A percentile compares a stretch with the other conserved stretches of the same genome.
phyloP scores from a whole-genome alignment of 1,139 yeast genomes.

The Pichia sp. region DNA sequence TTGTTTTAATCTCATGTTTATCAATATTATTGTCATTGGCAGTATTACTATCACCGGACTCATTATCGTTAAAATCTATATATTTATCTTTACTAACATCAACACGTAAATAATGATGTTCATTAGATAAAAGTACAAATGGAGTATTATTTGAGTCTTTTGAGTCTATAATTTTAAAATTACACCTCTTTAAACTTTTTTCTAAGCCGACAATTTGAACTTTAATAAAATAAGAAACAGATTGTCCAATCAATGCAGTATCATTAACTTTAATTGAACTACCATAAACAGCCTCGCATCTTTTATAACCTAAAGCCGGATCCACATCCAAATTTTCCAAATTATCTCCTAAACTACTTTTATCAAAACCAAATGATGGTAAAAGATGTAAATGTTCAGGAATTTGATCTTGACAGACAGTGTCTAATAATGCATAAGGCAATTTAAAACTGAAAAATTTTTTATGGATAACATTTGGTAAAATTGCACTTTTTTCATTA shows the following conservation, averaged over 20 bases:
- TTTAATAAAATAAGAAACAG: constrained; percentile 25
- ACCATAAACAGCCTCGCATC: constrained; percentile 31
- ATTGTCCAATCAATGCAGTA: constrained; percentile 17
- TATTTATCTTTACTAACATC: constrained; percentile 5
- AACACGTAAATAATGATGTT: constrained; percentile 19
- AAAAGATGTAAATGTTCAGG: constrained; percentile 49
- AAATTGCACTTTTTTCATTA: constrained; percentile 42
- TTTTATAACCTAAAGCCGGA: constrained; percentile 35
- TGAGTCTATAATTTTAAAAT: neutral
- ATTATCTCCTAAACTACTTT: constrained; percentile 8
- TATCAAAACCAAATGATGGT: constrained; percentile 55
- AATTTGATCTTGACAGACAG: constrained; percentile 48
- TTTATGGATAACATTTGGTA: constrained; percentile 37
- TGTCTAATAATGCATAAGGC: constrained; percentile 53
- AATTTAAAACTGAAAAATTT: constrained; percentile 50
- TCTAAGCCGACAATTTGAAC: constrained; percentile 22
- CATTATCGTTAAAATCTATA: neutral
- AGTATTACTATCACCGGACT: neutral
- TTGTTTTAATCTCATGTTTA: neutral
- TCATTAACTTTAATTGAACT: constrained; percentile 33
- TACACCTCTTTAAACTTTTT: neutral
- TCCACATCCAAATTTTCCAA: constrained; percentile 17
- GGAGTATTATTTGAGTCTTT: neutral
- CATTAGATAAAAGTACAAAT: constrained; percentile 17
- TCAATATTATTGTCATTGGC: neutral